phyloP scores from a whole-genome alignment of 1,284 basidiomycete species.

The Ustilago loliicola region DNA sequence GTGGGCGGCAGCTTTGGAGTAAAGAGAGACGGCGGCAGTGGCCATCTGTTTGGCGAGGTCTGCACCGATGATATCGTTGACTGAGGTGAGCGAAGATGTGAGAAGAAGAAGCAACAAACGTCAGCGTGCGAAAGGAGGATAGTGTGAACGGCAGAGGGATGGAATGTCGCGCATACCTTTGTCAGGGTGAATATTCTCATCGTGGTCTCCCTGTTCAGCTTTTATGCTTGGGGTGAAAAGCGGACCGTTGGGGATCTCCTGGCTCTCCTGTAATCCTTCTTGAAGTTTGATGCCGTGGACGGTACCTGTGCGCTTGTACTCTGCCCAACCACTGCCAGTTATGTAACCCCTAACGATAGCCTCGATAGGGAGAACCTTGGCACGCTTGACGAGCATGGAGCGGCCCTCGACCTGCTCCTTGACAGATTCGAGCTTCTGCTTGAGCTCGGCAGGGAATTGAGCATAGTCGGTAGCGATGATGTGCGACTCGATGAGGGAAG shows the following conservation, averaged over 20 bases:
- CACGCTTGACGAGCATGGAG: slow-evolving; percentile 90
- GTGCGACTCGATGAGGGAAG: slow-evolving; percentile 63
- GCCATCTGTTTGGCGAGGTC: slow-evolving; percentile 78
- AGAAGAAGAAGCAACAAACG: slow-evolving; percentile 6
- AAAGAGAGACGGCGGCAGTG: slow-evolving; percentile 78
- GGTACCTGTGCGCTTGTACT: slow-evolving; percentile 89
- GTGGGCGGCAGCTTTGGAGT: slow-evolving; percentile 82
- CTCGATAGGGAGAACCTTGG: slow-evolving; percentile 92
- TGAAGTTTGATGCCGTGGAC: slow-evolving; percentile 88
- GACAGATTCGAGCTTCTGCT: slow-evolving; percentile 41
- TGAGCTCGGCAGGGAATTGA: slow-evolving; percentile 57
- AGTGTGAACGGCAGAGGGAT: not conserved
- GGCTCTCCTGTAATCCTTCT: slow-evolving; percentile 84
- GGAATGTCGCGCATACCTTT: slow-evolving; percentile 75
- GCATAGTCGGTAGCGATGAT: slow-evolving; percentile 61
- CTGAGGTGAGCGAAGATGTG: slow-evolving; percentile 17
- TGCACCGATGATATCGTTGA: slow-evolving; percentile 59
- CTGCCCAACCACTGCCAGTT: slow-evolving; percentile 95
- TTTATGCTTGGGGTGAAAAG: slow-evolving; percentile 98
- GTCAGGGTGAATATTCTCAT: slow-evolving; percentile 96
- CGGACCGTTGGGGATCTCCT: slow-evolving; percentile 75
- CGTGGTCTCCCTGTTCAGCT: slow-evolving; percentile 92
- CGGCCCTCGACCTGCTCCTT: slow-evolving; percentile 80
- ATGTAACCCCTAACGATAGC: slow-evolving; percentile 97
- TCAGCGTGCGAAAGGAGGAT: not conserved